These are phyloP conservation scores for Eucalyptus curtisii DNA, from an alignment of 345 rosid genomes.

Conservation along the genomic window DNA sequence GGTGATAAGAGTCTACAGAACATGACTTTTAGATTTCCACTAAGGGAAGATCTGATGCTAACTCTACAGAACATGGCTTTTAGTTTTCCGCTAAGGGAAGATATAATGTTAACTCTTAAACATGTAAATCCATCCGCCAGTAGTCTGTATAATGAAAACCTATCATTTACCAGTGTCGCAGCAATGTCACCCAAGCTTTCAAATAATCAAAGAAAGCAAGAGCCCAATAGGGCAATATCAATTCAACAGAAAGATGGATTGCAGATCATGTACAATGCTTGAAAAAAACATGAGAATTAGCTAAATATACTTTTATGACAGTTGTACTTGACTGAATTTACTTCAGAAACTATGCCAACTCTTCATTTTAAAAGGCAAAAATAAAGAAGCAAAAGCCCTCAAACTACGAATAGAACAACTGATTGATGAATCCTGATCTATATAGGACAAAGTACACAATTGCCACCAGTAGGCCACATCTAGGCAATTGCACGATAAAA, in stretches of 20 bases:
- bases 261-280: background rate
- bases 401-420: background rate
- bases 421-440: background rate
- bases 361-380: background rate
- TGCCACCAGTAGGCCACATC: background rate
- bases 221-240: background rate
- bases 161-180: background rate
- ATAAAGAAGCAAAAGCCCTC: background rate
- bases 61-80: background rate
- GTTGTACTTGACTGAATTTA: background rate
- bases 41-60: background rate
- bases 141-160: background rate
- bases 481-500: background rate
- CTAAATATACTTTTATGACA: background rate
- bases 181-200: background rate
- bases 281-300: background rate
- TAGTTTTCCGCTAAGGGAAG: background rate
- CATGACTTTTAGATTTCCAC: background rate
- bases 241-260: background rate
- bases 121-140: background rate
- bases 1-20: background rate
- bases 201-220: background rate
- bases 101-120: background rate
- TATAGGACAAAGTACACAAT: background rate
- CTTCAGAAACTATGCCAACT: background rate